Evolutionary conservation across 345 rosid species (phyloP).

Genomic region (Sonneratia caseolaris): DNA sequence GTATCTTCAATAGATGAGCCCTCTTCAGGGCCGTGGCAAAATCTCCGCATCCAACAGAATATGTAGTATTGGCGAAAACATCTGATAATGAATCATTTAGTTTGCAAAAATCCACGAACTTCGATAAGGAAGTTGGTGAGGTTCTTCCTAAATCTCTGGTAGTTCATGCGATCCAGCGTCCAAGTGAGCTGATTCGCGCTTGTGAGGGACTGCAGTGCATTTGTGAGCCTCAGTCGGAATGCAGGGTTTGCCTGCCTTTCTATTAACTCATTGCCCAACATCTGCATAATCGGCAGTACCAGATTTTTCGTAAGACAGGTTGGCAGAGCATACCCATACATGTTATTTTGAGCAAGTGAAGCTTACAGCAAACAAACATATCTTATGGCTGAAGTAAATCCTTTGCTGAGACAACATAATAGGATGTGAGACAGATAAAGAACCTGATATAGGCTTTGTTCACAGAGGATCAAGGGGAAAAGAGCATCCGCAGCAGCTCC

Average conservation of each 20-base stretch:
- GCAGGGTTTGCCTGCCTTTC: constrained; percentile 56
- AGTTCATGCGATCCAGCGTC: constrained; percentile 71
- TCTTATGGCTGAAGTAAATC: not conserved
- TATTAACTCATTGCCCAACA: constrained; percentile 63
- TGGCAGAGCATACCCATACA: not conserved
- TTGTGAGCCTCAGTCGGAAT: constrained; percentile 56
- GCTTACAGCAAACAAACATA: not conserved
- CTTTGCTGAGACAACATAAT: not conserved
- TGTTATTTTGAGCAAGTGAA: no score
- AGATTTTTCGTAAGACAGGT: not conserved
- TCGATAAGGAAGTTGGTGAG: constrained; percentile 68
- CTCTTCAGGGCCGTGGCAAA: not conserved
- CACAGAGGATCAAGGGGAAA: constrained; percentile 88
- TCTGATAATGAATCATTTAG: constrained; percentile 25
- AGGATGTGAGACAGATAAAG: constrained; percentile 2
- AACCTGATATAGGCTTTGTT: constrained; percentile 86
- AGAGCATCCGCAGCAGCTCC: constrained; percentile 93
- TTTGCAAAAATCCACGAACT: constrained; percentile 84
- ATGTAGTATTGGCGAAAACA: not conserved
- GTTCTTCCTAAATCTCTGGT: constrained; percentile 91
- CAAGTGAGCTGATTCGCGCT: constrained; percentile 75
- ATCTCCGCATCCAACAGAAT: not conserved
- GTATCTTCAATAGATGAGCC: not conserved
- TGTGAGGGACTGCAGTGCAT: constrained; percentile 64
- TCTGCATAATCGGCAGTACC: constrained; percentile 28